These are phyloP conservation scores for Epipyxis sp. DNA, from an alignment of 108 stramenopile genomes.

Conservation along the genomic window DNA sequence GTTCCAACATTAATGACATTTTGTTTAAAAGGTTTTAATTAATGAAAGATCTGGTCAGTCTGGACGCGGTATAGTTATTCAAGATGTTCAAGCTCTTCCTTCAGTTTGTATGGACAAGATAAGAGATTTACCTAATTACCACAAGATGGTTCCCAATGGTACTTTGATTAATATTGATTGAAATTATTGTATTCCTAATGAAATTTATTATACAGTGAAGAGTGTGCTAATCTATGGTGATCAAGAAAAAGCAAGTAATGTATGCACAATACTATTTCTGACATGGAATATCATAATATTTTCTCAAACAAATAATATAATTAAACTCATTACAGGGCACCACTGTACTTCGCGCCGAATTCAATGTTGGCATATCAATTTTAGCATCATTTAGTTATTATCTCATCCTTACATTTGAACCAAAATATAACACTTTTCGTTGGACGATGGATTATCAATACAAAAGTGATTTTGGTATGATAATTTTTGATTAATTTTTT, in stretches of 20 bases:
- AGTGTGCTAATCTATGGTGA: conserved; percentile 3
- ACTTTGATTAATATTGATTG: too few species aligned
- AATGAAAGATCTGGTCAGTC: not conserved
- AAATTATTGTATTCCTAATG: not conserved
- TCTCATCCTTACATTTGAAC: not conserved
- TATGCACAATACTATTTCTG: not conserved
- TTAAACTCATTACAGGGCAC: not conserved
- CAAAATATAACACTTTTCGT: not conserved
- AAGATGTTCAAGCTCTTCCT: not conserved
- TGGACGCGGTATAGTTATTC: conserved; percentile 11
- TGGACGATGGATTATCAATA: conserved; percentile 19
- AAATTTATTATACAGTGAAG: not conserved
- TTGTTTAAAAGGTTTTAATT: not conserved
- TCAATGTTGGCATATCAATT: conserved; percentile 6
- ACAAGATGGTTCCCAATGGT: conserved; percentile 20
- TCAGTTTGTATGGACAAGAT: conserved; percentile 1
- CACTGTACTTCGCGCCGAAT: not conserved
- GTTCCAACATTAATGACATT: not conserved
- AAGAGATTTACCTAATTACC: not conserved
- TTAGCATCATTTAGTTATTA: conserved; percentile 2
- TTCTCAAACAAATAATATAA: not conserved
- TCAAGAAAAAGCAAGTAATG: not conserved
- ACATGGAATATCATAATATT: too few species aligned
- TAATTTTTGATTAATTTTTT: not conserved
- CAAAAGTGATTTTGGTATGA: conserved; percentile 5